phyloP scores from a whole-genome alignment of 352 stramenopile genomes.

The Pythium brassicae region DNA sequence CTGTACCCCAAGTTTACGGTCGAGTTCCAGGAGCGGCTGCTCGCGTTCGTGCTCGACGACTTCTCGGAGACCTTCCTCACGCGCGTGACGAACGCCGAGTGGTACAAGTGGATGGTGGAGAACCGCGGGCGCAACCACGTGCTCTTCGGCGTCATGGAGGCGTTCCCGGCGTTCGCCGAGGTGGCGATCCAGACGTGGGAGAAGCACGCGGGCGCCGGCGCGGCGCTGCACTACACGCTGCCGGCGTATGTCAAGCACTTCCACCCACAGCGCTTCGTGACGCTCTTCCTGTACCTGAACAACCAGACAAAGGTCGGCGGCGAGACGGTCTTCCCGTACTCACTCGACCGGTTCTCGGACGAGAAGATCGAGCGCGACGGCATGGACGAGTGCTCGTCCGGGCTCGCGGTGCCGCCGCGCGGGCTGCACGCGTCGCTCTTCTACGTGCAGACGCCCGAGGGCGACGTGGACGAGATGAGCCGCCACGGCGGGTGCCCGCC shows the following conservation, averaged over 20 bases:
- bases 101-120: conserved; percentile 67
- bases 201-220: conserved; percentile 22
- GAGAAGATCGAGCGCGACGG: conserved; percentile 65
- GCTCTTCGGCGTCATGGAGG: conserved; percentile 58
- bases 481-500: conserved; percentile 81
- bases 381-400: conserved; percentile 79
- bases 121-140: conserved; percentile 64
- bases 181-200: conserved; percentile 74
- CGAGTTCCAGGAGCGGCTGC: conserved; percentile 52
- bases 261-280: conserved; percentile 93
- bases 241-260: conserved; percentile 71
- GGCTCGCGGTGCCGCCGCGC: conserved; percentile 64
- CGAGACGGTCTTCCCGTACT: conserved; percentile 97
- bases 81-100: conserved; percentile 57
- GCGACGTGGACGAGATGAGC: conserved; percentile 71
- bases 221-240: conserved; percentile 47
- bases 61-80: conserved; percentile 48
- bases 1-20: conserved; percentile 71
- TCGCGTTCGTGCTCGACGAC: conserved; percentile 65
- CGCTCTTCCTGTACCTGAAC: conserved; percentile 97
- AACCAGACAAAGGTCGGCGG: conserved; percentile 93
- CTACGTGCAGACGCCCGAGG: conserved; percentile 79
- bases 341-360: conserved; percentile 63
- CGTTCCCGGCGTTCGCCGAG: conserved; percentile 54
- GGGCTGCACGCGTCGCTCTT: conserved; percentile 79